A percentile compares a stretch with the other conserved stretches of the same genome.
Evolutionary conservation across 345 rosid genomes (phyloP).

Genomic region (Noccaea bulbosa): DNA sequence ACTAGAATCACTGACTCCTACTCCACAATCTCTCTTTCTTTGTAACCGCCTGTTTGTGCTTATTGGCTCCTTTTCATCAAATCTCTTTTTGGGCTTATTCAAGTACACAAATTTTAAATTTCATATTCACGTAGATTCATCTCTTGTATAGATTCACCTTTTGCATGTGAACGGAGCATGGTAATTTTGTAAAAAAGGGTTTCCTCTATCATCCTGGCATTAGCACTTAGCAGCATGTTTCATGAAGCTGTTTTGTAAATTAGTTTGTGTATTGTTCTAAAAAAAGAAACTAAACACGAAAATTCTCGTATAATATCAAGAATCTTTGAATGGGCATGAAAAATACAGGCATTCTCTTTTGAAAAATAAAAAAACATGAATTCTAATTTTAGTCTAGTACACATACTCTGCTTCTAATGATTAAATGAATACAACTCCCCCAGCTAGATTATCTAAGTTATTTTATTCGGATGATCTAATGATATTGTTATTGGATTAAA

Average conservation of each 20-base stretch:
- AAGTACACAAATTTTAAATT: slow-evolving; percentile 22
- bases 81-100: slow-evolving; percentile 49
- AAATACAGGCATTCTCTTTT: slow-evolving; percentile 9
- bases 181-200: slow-evolving; percentile 17
- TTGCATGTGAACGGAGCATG: slow-evolving; percentile 40
- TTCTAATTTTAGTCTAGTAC: slow-evolving; percentile 5
- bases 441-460: slow-evolving; percentile 30
- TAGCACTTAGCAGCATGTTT: slow-evolving; percentile 31
- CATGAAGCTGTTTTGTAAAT: slow-evolving; percentile 15
- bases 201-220: slow-evolving; percentile 12
- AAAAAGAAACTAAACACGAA: neutral
- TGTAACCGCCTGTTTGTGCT: slow-evolving; percentile 81
- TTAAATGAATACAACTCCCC: slow-evolving; percentile 34
- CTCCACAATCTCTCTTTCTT: slow-evolving; percentile 60
- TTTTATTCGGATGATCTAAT: slow-evolving; percentile 20
- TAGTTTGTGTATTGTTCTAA: slow-evolving; percentile 23
- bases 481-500: slow-evolving; percentile 13
- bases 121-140: slow-evolving; percentile 26
- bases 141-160: neutral
- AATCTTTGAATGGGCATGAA: slow-evolving; percentile 37
- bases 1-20: slow-evolving; percentile 75
- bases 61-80: slow-evolving; percentile 61
- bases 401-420: slow-evolving; percentile 17
- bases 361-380: slow-evolving; percentile 2
- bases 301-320: slow-evolving; percentile 9